phyloP scores from a whole-genome alignment of 164 flowering plant genomes.

The Santalum album region DNA sequence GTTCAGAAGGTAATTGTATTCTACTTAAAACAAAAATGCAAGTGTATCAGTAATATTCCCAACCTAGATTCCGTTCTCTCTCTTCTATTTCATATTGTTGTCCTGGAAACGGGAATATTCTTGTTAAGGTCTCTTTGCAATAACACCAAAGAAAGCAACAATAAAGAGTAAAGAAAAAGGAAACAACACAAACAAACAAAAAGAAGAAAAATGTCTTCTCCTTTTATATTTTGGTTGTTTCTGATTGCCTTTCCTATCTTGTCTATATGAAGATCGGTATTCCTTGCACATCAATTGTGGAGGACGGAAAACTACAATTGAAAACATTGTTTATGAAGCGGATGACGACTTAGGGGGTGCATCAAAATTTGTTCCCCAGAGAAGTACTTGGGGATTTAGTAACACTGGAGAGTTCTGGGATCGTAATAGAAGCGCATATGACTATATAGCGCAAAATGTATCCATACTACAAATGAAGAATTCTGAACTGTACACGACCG shows the following conservation, averaged over 20 bases:
- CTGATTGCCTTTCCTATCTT: too few species aligned
- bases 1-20: conserved; percentile 14
- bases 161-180: too few species aligned
- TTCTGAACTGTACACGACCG: conserved; percentile 18
- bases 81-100: too few species aligned
- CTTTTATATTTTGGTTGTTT: too few species aligned
- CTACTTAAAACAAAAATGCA: neutral
- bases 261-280: conserved; percentile 11
- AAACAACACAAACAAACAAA: too few species aligned
- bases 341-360: conserved; percentile 13
- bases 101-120: too few species aligned
- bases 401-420: conserved; percentile 21
- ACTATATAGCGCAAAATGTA: conserved; percentile 9
- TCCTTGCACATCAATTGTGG: conserved; percentile 44
- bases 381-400: conserved; percentile 17
- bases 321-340: conserved; percentile 8
- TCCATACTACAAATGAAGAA: conserved; percentile 8
- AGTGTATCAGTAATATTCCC: too few species aligned
- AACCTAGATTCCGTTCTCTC: too few species aligned
- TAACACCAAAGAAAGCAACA: too few species aligned
- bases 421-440: neutral
- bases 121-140: too few species aligned
- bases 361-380: conserved; percentile 5
- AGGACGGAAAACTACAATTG: conserved; percentile 9
- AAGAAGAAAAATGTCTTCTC: too few species aligned